Evolutionary conservation across 106 monocot genomes (phyloP), one percentile per base, ranked within the genome.

Genomic region (Platanthera guangdongensis): DNA sequence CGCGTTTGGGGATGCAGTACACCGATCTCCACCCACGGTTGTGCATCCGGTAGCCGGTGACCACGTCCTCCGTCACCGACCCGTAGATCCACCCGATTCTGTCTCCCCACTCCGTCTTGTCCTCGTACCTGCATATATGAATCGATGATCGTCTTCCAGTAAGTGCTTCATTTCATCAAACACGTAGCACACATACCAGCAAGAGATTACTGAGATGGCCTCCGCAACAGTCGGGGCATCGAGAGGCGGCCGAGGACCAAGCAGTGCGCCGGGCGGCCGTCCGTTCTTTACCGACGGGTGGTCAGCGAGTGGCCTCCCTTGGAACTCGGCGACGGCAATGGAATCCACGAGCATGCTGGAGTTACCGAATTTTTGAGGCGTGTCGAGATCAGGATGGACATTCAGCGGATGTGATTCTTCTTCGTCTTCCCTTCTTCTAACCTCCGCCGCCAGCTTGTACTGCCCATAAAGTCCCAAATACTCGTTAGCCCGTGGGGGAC

Each of bases 21-120:
- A 94, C 86, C 9, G 90, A 90, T 3, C 88, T 85, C 94, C 94
- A 94, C 25, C 93, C 93, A 0, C 93, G 88, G 80, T 94, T 94
- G 86, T 94, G 93, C 93, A 94, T 94, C 19, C 94, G 86, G 83
- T 94, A 94, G 0, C 93, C 93, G n/a, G 93, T 94, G 57, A 94
- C 93, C 71, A 94, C 39, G 39, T 39, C 39, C 39, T 39, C 39
- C 39, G 39, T 39, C 39, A 39, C 39, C 39, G 39, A 39, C 93
- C 93, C 93, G 80, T 94, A 94, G 78, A 94, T 94, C 94, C 94
- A 94, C 21, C 94, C 94, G 0, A 94, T 77, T 14, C 94, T 80
- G 30, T 74, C 52, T 0, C 94, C 94, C 94, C 94, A 94, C 81
- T 94, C 94, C 50, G 94, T 90, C 77, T 87, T 86, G 77, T 94